Evolutionary conservation across 306 rosid genomes (phyloP).

Genomic region (Canavalia gladiata): DNA sequence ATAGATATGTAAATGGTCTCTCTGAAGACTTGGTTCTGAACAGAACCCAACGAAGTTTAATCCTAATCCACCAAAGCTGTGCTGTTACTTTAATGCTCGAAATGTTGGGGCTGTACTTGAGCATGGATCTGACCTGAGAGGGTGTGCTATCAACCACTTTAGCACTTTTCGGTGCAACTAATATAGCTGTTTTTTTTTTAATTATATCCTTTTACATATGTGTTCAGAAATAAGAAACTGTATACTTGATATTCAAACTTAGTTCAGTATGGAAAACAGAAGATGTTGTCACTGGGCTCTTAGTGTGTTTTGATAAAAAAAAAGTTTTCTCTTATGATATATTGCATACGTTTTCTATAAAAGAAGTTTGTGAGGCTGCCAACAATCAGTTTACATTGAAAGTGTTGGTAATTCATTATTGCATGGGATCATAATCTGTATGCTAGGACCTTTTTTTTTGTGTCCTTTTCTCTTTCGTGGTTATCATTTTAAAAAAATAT

Average conservation of each 20-base stretch:
- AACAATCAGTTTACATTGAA: not conserved
- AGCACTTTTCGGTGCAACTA: not conserved
- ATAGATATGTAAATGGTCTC: not conserved
- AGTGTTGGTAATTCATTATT: constrained; percentile 8
- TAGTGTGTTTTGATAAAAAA: not conserved
- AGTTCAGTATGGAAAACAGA: not conserved
- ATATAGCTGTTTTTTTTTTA: not conserved
- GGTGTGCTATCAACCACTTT: not conserved
- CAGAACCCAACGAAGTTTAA: not conserved
- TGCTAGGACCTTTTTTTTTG: not conserved
- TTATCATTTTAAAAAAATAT: constrained; percentile 2
- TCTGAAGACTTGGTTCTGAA: not conserved
- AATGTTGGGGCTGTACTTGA: not conserved
- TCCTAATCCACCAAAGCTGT: not conserved
- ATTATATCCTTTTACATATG: not conserved
- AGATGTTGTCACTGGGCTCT: not conserved
- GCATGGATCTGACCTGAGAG: not conserved
- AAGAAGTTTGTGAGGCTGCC: not conserved
- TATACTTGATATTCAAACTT: not conserved
- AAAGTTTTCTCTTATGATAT: not conserved
- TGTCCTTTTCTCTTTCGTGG: not conserved
- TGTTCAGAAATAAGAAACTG: not conserved
- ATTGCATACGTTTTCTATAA: not conserved
- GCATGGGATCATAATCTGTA: not conserved
- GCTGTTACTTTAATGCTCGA: not conserved